These are phyloP conservation scores for Bertia moriformis DNA, from an alignment of 2,329 filamentous ascomycete genomes.

Conservation along the genomic window DNA sequence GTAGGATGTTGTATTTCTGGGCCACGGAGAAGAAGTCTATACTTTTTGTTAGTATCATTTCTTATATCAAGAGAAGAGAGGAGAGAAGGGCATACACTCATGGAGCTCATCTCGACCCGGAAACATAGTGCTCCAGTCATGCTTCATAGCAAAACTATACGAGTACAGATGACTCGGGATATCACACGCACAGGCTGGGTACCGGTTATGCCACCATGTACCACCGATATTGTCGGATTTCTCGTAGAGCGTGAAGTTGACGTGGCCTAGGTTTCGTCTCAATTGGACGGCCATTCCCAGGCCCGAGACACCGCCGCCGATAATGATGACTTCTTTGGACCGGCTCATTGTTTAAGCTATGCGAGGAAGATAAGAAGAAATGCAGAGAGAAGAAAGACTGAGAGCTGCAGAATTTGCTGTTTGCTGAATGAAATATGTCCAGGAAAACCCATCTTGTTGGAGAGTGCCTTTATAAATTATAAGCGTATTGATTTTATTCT, in stretches of 20 bases:
- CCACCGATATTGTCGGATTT: not conserved
- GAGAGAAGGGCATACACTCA: too few relatives aligned
- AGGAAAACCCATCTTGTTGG: too few relatives aligned
- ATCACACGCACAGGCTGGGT: slow-evolving; percentile 8
- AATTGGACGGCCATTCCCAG: slow-evolving; percentile 9
- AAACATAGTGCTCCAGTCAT: not conserved
- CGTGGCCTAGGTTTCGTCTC: slow-evolving; percentile 7
- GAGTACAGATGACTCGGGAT: slow-evolving; percentile 9
- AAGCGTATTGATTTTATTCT: too few relatives aligned
- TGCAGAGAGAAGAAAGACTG: too few relatives aligned
- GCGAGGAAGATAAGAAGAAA: too few relatives aligned
- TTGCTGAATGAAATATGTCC: too few relatives aligned
- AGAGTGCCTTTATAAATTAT: too few relatives aligned
- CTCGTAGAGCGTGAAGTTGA: slow-evolving; percentile 7
- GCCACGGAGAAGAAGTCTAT: not conserved
- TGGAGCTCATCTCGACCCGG: not conserved
- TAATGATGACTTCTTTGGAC: slow-evolving; percentile 6
- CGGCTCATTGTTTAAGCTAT: too few relatives aligned
- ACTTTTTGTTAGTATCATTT: too few relatives aligned
- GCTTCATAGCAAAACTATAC: slow-evolving; percentile 2
- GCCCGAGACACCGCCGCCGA: slow-evolving; percentile 9
- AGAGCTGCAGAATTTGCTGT: too few relatives aligned
- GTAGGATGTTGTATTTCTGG: not conserved
- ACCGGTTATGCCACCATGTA: slow-evolving; percentile 10
- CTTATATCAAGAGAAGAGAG: too few relatives aligned